Conservation (phyloP, 176 grass and related monocot species). For the Oryza longistaminata region DNA sequence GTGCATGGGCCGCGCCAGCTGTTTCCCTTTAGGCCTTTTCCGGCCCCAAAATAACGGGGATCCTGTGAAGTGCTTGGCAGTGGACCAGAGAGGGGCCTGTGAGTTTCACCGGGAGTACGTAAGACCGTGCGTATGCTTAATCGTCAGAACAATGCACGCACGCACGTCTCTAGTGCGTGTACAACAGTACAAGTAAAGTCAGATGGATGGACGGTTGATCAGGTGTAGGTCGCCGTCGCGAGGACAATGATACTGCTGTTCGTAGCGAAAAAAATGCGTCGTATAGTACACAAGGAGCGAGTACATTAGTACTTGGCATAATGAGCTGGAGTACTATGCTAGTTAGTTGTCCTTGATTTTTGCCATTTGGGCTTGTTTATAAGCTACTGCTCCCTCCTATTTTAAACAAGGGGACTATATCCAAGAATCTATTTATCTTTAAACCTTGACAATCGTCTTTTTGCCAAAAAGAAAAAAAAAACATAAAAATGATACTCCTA, state of each 20-base stretch:
- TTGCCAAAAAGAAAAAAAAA: too few relatives aligned
- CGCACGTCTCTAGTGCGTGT: background rate
- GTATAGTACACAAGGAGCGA: background rate
- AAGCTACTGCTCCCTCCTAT: background rate
- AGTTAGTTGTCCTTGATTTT: background rate
- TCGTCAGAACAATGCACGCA: background rate
- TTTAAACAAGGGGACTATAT: too few relatives aligned
- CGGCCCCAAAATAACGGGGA: background rate
- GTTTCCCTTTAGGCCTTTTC: slow-evolving; percentile 16
- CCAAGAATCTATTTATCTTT: too few relatives aligned
- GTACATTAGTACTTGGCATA: background rate
- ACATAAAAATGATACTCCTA: too few relatives aligned
- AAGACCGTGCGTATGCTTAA: background rate
- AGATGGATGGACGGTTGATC: background rate
- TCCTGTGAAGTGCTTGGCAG: slow-evolving; percentile 22
- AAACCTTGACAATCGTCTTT: too few relatives aligned
- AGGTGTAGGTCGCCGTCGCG: background rate
- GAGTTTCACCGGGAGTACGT: background rate
- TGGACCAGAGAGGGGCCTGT: background rate
- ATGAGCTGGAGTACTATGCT: background rate
- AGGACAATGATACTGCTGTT: background rate
- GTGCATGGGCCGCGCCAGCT: slow-evolving; percentile 42
- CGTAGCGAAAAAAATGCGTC: background rate
- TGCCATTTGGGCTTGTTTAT: background rate
- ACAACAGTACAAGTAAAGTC: background rate